Evolutionary conservation across 306 rosid genomes (phyloP).

Genomic region (Cyclanthera cordifolia): DNA sequence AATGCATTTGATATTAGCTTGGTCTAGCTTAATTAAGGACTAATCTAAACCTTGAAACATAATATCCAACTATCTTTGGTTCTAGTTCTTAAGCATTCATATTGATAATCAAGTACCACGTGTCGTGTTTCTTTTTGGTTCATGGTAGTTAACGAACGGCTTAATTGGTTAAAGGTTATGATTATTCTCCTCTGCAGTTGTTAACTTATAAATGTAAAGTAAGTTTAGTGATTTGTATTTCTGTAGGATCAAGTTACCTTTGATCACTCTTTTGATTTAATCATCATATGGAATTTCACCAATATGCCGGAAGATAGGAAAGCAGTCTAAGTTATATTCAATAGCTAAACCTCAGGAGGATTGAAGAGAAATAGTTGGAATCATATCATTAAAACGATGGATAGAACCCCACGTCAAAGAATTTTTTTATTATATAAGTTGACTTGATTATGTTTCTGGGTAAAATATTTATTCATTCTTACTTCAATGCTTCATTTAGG

Average conservation of each 20-base stretch:
- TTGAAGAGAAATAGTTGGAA: neutral
- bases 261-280: neutral
- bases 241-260: neutral
- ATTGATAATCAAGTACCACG: neutral
- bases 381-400: neutral
- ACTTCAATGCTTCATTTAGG: neutral
- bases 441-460: neutral
- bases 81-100: neutral
- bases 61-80: neutral
- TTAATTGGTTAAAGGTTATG: neutral
- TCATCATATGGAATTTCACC: constrained; percentile 1
- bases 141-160: neutral
- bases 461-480: neutral
- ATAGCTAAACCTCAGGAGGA: neutral
- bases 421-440: neutral
- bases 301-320: neutral
- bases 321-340: neutral
- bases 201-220: neutral
- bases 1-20: neutral
- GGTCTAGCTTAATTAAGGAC: neutral
- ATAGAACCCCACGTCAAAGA: no score
- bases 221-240: neutral
- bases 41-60: neutral
- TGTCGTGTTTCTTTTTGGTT: neutral
- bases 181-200: neutral